Evolutionary conservation across 2,329 filamentous ascomycete species (phyloP).

Genomic region (Phaeosphaeriaceae sp.): DNA sequence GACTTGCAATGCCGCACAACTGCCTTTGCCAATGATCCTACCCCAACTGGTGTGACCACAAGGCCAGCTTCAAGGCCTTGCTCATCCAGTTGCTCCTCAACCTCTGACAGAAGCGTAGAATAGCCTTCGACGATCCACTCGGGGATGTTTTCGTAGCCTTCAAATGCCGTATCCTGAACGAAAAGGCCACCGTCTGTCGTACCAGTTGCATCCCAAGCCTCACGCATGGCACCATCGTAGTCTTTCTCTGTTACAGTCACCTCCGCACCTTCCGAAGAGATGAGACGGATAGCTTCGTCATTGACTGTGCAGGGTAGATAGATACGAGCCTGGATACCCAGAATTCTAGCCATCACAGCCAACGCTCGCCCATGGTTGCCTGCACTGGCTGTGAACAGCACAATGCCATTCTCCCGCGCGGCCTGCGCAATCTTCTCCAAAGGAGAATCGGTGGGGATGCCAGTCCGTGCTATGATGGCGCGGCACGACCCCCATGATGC

Average conservation of each 20-base stretch:
- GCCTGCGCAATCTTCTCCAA: slow-evolving; percentile 55
- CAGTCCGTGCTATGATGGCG: slow-evolving; percentile 59
- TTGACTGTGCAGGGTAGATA: slow-evolving; percentile 70
- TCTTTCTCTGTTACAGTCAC: slow-evolving; percentile 64
- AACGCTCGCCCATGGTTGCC: slow-evolving; percentile 81
- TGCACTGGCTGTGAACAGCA: slow-evolving; percentile 73
- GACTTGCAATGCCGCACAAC: slow-evolving; percentile 72
- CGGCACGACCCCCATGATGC: slow-evolving; percentile 76
- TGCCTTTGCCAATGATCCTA: slow-evolving; percentile 76
- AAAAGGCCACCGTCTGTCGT: slow-evolving; percentile 56
- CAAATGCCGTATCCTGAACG: slow-evolving; percentile 74
- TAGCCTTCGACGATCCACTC: slow-evolving; percentile 82
- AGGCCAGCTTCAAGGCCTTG: slow-evolving; percentile 52
- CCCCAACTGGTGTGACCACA: slow-evolving; percentile 73
- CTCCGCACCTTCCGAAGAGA: slow-evolving; percentile 69
- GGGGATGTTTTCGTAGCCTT: slow-evolving; percentile 72
- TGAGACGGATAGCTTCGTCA: slow-evolving; percentile 60
- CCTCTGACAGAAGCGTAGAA: slow-evolving; percentile 73
- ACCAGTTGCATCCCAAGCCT: slow-evolving; percentile 56
- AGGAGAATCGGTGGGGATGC: slow-evolving; percentile 52
- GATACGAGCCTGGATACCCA: slow-evolving; percentile 65
- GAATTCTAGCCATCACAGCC: slow-evolving; percentile 69
- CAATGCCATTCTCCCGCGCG: slow-evolving; percentile 19
- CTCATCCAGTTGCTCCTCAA: slow-evolving; percentile 66
- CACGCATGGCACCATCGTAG: slow-evolving; percentile 70